Percentiles rank a stretch among this genome's conserved stretches.
These are phyloP conservation scores for Lachnellula arida DNA, from an alignment of 2,329 filamentous ascomycete genomes.

Conservation along the genomic window DNA sequence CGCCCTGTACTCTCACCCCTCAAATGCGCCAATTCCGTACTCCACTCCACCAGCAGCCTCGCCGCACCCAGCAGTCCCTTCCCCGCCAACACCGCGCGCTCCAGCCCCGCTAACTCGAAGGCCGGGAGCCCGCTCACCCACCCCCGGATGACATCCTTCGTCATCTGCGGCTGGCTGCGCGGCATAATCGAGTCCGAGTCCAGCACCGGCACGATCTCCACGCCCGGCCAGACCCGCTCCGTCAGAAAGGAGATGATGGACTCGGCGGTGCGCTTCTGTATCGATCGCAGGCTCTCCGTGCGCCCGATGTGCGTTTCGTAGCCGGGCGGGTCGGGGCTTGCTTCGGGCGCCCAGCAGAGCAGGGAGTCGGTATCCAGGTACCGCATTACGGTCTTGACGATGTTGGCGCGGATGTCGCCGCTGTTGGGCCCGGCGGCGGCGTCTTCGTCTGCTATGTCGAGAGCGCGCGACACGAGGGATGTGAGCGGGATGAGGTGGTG, in stretches of 20 bases:
- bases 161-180: slow-evolving; percentile 64
- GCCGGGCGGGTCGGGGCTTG: slow-evolving; percentile 42
- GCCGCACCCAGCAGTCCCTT: slow-evolving; percentile 81
- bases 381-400: slow-evolving; percentile 67
- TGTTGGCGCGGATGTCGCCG: slow-evolving; percentile 54
- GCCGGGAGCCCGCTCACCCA: slow-evolving; percentile 71
- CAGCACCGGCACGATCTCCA: slow-evolving; percentile 76
- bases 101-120: slow-evolving; percentile 82
- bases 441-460: slow-evolving; percentile 75
- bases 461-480: slow-evolving; percentile 73
- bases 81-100: slow-evolving; percentile 75
- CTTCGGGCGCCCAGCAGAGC: slow-evolving; percentile 76
- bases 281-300: slow-evolving; percentile 58
- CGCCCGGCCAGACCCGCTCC: slow-evolving; percentile 74
- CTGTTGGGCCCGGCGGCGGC: slow-evolving; percentile 24
- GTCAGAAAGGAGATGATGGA: slow-evolving; percentile 69
- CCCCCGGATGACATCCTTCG: slow-evolving; percentile 68
- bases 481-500: slow-evolving; percentile 89
- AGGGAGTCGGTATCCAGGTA: slow-evolving; percentile 92
- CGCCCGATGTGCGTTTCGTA: slow-evolving; percentile 41
- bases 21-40: slow-evolving; percentile 58
- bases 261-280: slow-evolving; percentile 65
- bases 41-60: slow-evolving; percentile 82
- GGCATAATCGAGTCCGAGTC: slow-evolving; percentile 74
- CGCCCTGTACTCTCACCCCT: slow-evolving; percentile 31